Conservation (phyloP, 176 grass and related monocot genomes). For the Metroxylon sagu region DNA sequence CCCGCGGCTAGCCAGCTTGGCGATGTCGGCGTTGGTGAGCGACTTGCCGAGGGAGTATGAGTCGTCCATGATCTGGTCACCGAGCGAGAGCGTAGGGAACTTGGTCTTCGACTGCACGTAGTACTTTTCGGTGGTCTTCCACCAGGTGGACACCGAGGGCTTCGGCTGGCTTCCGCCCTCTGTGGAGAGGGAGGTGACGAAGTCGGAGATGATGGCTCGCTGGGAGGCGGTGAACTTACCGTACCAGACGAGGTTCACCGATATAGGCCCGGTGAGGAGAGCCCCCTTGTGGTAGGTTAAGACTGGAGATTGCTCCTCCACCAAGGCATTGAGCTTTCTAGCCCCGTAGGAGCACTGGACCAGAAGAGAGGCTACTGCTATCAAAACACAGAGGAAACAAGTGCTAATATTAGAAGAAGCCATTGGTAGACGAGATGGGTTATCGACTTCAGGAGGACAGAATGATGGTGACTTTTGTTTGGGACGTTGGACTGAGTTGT, state of each 20-base stretch:
- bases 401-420: background rate
- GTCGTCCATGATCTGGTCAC: constrained; percentile 20
- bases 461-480: too few relatives aligned
- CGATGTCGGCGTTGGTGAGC: constrained; percentile 45
- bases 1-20: constrained; percentile 24
- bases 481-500: too few relatives aligned
- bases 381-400: background rate
- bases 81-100: constrained; percentile 21
- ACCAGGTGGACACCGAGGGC: constrained; percentile 38
- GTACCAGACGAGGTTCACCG: constrained; percentile 30
- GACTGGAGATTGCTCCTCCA: constrained; percentile 1
- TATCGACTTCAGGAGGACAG: too few relatives aligned
- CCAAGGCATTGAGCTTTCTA: constrained; percentile 4
- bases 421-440: background rate
- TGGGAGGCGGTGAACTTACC: constrained; percentile 24
- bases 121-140: constrained; percentile 28
- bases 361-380: background rate
- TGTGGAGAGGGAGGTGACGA: constrained; percentile 23
- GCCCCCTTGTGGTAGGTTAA: constrained; percentile 31
- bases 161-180: background rate
- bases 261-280: constrained; percentile 23
- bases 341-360: background rate
- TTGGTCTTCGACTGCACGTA: constrained; percentile 18
- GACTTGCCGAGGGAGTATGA: constrained; percentile 34
- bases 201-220: constrained; percentile 27